Evolutionary conservation across 2,329 filamentous ascomycete genomes (phyloP), one percentile per base, ranked within the genome.

Genomic region (Teratosphaeria pseudoeucalypti): DNA sequence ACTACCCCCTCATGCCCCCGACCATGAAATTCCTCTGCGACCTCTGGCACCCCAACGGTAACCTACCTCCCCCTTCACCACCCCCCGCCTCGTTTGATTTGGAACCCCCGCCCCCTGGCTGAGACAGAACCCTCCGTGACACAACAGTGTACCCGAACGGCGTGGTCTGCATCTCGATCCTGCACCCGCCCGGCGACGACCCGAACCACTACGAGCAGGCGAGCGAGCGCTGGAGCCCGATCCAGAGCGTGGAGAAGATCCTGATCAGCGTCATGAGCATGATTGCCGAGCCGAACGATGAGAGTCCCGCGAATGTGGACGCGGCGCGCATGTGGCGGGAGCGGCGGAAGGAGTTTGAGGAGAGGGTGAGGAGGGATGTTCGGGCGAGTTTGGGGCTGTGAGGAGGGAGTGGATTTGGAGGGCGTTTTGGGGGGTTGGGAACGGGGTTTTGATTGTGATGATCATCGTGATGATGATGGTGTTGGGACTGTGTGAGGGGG

Each of bases 171-270:
- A 97, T 97, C 71, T 95, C 90, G n/a, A 97, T 97, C 77, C 85
- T 97, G 2, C 92, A 97, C 75, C 88, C 92, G 2, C 92, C 92
- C 2, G 92, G 94, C 69, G 92, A 97, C 77, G 92, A 97, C 75
- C 94, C 94, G 58, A 96, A 96, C 78, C 92, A 96, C 79, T 97
- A 97, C 81, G 92, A 97, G 76, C 89, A 92, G 68, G 92, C 94
- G 7, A 91, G 88, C 1, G 94, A 97, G 79, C 86, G 92, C 64
- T 97, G 92, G 92, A 92, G 88, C 32, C 92, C 92, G 12, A 96
- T 97, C 63, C 94, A 97, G 78, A 94, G 88, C 61, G 92, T 96
- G 66, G 94, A 97, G 78, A 97, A 96, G 80, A 97, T 97, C 67
- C 80, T 97, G 66, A 91, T 97, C 60, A 91, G 86, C 55, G 92